Evolutionary conservation across 768 basidiomycete species (phyloP), one percentile per base, ranked within the genome.

Genomic region (Suillus brevipes): DNA sequence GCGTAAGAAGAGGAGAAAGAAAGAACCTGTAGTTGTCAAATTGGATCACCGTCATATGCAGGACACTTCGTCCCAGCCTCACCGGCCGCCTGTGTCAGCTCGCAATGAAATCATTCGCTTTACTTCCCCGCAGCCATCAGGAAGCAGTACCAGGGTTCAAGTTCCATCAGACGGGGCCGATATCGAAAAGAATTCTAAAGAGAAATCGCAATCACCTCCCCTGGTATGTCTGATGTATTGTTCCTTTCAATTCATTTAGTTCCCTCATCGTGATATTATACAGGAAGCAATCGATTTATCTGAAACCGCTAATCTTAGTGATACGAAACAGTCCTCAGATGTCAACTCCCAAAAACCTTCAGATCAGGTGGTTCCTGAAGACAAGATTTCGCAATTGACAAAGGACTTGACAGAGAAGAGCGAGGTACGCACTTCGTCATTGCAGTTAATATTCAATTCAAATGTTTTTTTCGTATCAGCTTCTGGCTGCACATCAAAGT

Each of bases 401-500:
- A 73, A 79, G 61, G 79, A 86, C 67, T 74, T 86, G 3, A 77
- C 76, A 50, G 67, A 73, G 31, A 80, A 83, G 71, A 72, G 74
- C 50, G 66, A 71, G 43, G 85, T 84, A 72, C 55, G 81, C 72
- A 53, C 28, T 45, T 38, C 49, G 0, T 16, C 40, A 38, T 14
- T 16, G 28, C 31, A 40, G 23, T 28, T 40, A 43, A 55, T 59
- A 7, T 45, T 56, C 31, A 66, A 12, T 37, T 38, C 68, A 9
- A 60, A 65, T 36, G 34, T 12, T 31, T 23, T 9, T 52, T 58
- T 64, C 42, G 16, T 28, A 66, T 4, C 61, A 87, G 86, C 74
- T 85, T 63, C 76, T 90, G 47, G 69, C 78, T 25, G 79, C 80
- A 66, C 87, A 92, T 67, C 81, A 87, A 76, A 69, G 77, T 10